Conservation (phyloP, 768 basidiomycete species). For the Rubroboletus satanas region DNA sequence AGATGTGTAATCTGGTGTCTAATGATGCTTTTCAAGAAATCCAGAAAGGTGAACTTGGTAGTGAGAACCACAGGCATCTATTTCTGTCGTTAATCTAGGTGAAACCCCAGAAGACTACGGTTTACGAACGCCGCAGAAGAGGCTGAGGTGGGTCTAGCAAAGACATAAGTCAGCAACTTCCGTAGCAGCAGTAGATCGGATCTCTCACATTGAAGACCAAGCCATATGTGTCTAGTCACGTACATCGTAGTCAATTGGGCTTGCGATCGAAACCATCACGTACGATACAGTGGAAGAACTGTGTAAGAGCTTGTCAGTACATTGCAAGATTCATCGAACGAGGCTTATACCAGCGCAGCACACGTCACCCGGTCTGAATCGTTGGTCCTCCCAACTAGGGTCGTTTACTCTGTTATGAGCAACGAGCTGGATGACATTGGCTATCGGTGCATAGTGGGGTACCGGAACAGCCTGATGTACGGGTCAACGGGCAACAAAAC, state of each 20-base stretch:
- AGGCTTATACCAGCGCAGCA: conserved; percentile 49
- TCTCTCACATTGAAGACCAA: conserved; percentile 52
- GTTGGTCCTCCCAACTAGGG: conserved; percentile 41
- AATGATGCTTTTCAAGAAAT: conserved; percentile 45
- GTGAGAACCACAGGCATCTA: conserved; percentile 51
- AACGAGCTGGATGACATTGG: conserved; percentile 60
- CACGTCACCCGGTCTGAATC: conserved; percentile 59
- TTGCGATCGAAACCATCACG: conserved; percentile 17
- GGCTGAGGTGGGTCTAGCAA: conserved; percentile 50
- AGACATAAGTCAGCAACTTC: conserved; percentile 20
- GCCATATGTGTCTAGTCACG: conserved; percentile 58
- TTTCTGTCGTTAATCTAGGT: conserved; percentile 3
- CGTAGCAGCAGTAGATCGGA: background rate
- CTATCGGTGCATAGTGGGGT: conserved; percentile 54
- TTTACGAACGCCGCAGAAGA: conserved; percentile 52
- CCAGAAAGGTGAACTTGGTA: conserved; percentile 42
- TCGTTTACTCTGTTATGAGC: conserved; percentile 49
- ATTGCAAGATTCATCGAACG: background rate
- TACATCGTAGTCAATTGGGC: background rate
- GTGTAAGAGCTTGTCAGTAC: background rate
- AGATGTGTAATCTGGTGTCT: conserved; percentile 46
- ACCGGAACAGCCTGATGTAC: conserved; percentile 52
- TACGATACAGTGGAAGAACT: conserved; percentile 65
- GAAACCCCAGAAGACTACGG: background rate
- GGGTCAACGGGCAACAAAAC: background rate